Evolutionary conservation across 140 eudicot species (phyloP), one percentile per base, ranked within the genome.

Genomic region (Anethum foeniculum): DNA sequence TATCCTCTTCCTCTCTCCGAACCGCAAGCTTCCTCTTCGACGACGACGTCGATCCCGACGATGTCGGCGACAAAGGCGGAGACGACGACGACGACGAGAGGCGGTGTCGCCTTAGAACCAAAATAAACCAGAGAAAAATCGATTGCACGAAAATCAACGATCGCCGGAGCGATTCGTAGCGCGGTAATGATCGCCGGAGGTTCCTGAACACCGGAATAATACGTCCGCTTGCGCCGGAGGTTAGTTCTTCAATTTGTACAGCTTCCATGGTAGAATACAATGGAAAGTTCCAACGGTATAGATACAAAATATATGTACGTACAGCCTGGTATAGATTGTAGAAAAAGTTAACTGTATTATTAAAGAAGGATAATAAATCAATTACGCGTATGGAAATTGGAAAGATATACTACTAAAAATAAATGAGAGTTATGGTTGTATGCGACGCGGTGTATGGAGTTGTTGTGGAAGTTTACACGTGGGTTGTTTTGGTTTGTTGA

Each of bases 171-270:
- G 96, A 86, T n/a, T 86, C 85, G 79, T 88, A 83, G 52, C 91
- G 87, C 25, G 83, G 76, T 21, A 89, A 69, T 2, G 89, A 87
- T 65, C 90, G 93, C 60, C 80, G 91, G 51, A 89, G 77, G 82
- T 90, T 90, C 7, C 30, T 80, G 86, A 88, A 90, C 65, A 95
- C 82, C 4, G 99, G 99, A 30, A 95, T 95, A 71, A 95, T 92
- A 5, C 97, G 94, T 75, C 89, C 88, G 80, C 99, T 95, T 41
- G 99, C 99, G 28, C 99, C 99, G 86, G 99, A 95, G n/a, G 99
- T 95, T 4, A 95, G 85, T 89, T 95, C 90, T 81, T 90, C 96
- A 83, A 88, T 87, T 81, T 84, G 86, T 71, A 85, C 67, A 72
- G 87, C 81, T 83, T 82, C 94, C 96, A 87, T 87, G 79, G 81